Evolutionary conservation across 140 eudicot species (phyloP), one percentile per base, ranked within the genome.

Genomic region (Stevia rebaudiana): DNA sequence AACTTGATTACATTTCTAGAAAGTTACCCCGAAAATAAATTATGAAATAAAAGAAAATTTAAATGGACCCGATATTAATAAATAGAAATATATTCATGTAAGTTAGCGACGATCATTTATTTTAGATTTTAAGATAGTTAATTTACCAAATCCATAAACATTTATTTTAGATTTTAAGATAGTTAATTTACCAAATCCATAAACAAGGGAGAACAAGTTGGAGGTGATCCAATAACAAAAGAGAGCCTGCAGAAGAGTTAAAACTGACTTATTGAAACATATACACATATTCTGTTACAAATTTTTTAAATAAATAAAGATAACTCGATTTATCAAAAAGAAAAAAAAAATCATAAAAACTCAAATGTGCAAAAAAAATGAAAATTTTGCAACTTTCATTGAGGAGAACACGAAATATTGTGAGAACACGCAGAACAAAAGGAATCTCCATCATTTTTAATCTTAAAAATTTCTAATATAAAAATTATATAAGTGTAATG

Each of bases 181-280:
- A 4, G 33, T 28, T 1, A 22, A 25, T 33, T 54, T 54, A 54
- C 61, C n/a, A 25, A 16, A 11, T 54, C 61, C 61, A 28, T 54
- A 54, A 25, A 54, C 61, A n/a, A 54, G 41, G 22, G 61, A 54
- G 61, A 54, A 54, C 61, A 54, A 28, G 61, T 54, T 54, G 51
- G 98, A 71, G 21, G 96, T 85, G 48, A 92, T 79, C 98, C 98
- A 92, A 41, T 92, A 92, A 69, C 87, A 92, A 36, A 88, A 92
- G 51, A 92, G 75, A 47, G 96, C 98, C 98, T 92, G 94, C 77
- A 79, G 9, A 65, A 12, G 23, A 7, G 47, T 22, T 12, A 62
- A 31, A 44, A 2, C 3, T 28, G 44, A 5, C 1, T 54, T 76
- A 13, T 2, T 13, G 22, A n/a, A 10, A 31, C 35, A 5, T 8